Base-by-base conservation (phyloP, 2,329 filamentous ascomycete species). In the Ophiostoma montium region DNA sequence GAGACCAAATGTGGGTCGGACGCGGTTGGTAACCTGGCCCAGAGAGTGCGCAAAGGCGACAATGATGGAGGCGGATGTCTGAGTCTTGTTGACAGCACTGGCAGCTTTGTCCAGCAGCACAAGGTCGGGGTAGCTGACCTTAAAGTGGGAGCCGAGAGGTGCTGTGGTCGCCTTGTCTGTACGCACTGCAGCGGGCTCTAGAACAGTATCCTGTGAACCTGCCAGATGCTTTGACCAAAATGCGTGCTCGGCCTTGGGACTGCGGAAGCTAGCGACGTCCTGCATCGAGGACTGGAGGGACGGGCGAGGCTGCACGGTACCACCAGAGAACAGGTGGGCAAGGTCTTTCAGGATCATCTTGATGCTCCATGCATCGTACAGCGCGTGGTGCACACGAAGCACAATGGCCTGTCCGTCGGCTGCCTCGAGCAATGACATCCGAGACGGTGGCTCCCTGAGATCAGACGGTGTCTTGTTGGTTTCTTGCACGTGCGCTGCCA, bases 321-420 rank as follows among this genome's bases (percentile, higher is more conserved):
- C 18, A 5, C 42, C 16, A 6, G 31, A 39, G 21, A 52, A 47
- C 13, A 55, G 45, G 9, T 32, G 13, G 31, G 23, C 36, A 9
- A 59, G 49, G 21, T 59, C 57, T 6, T 41, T 46, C 39, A 54
- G 27, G 18, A 59, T 52, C 56, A 57, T 55, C 47, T 57, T 57
- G 53, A 59, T 57, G 48, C 54, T 58, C 57, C 57, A 59, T 13
- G 55, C 57, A 19, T 59, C 57, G 42, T 59, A 59, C 1, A 59
- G 50, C 1, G 55, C 55, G 30, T 59, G 57, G 43, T 59, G 57
- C 2, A 59, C 19, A 11, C 56, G 54, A 5, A 59, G 48, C 4
- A 59, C 54, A 6, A 58, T 36, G 15, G 54, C 55, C 16, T 54
- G 54, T 11, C 57, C 56, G 35, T 57, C 54, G 1, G 42, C 42